Percentiles rank a stretch among this genome's conserved stretches.
Conservation (phyloP, 306 rosid species). For the Psophocarpus tetragonolobus region DNA sequence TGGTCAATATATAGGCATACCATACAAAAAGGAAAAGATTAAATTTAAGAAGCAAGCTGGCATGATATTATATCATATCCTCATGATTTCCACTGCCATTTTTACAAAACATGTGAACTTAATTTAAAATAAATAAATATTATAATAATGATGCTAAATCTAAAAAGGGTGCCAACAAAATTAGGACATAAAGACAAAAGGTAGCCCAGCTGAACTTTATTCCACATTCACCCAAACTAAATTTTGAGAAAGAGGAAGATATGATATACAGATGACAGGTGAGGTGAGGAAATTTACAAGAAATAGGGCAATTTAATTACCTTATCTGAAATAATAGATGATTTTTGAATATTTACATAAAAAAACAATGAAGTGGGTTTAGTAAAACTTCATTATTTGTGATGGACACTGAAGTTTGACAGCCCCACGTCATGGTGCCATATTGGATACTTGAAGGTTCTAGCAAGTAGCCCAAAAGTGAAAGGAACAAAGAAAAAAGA, state of each 20-base stretch:
- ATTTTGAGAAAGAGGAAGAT: neutral
- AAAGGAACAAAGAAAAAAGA: slow-evolving; percentile 20
- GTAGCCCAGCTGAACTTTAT: slow-evolving; percentile 13
- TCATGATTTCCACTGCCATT: slow-evolving; percentile 18
- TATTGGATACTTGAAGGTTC: neutral
- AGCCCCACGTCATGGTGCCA: neutral
- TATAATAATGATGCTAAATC: neutral
- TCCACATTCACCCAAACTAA: slow-evolving; percentile 25
- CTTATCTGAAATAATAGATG: neutral
- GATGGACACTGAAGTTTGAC: neutral
- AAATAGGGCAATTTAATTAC: slow-evolving; percentile 10
- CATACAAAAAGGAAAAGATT: neutral
- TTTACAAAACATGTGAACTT: slow-evolving; percentile 2
- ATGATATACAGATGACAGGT: slow-evolving; percentile 14
- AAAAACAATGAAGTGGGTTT: neutral
- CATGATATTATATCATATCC: slow-evolving; percentile 1
- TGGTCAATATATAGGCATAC: neutral
- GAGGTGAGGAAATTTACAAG: neutral
- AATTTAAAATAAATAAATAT: neutral
- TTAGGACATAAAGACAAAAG: neutral
- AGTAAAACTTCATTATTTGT: neutral
- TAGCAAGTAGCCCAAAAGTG: slow-evolving; percentile 26
- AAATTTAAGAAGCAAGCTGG: neutral
- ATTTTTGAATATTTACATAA: neutral
- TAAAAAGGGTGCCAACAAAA: neutral